phyloP scores from a whole-genome alignment of 1,284 basidiomycete species.

The Leccinum ponderosum region DNA sequence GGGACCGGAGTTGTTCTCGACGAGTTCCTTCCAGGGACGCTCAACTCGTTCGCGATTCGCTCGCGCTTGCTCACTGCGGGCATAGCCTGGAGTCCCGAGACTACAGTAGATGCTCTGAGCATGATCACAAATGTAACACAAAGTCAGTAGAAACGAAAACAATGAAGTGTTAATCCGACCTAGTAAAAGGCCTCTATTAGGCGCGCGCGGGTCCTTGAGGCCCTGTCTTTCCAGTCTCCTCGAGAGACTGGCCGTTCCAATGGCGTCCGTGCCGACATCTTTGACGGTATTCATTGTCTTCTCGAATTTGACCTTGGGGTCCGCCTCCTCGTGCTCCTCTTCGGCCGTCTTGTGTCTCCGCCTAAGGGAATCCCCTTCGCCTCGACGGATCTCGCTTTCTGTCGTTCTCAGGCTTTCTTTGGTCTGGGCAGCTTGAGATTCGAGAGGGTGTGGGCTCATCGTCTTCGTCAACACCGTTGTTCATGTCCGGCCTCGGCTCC shows the following conservation, averaged over 20 bases:
- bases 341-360: conserved; percentile 48
- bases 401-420: conserved; percentile 54
- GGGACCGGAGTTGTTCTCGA: conserved; percentile 43
- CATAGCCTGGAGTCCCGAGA: conserved; percentile 52
- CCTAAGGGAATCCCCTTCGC: conserved; percentile 56
- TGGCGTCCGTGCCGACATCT: conserved; percentile 52
- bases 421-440: conserved; percentile 42
- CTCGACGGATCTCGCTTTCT: conserved; percentile 57
- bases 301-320: conserved; percentile 54
- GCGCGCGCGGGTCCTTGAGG: conserved; percentile 41
- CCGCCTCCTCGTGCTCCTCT: conserved; percentile 37
- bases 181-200: conserved; percentile 52
- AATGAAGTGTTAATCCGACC: conserved; percentile 34
- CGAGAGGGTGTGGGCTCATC: too few species aligned
- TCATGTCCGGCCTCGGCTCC: too few species aligned
- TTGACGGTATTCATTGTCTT: conserved; percentile 65
- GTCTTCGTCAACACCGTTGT: too few species aligned
- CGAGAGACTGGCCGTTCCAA: conserved; percentile 52
- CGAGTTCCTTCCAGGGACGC: conserved; percentile 48
- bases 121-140: conserved; percentile 55
- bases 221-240: conserved; percentile 41
- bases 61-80: conserved; percentile 48
- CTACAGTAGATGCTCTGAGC: conserved; percentile 52
- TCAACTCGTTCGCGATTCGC: conserved; percentile 45
- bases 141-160: neutral